Evolutionary conservation across 257 asterid genomes (phyloP), one percentile per base, ranked within the genome.

Genomic region (Nicotiana noctiflora): DNA sequence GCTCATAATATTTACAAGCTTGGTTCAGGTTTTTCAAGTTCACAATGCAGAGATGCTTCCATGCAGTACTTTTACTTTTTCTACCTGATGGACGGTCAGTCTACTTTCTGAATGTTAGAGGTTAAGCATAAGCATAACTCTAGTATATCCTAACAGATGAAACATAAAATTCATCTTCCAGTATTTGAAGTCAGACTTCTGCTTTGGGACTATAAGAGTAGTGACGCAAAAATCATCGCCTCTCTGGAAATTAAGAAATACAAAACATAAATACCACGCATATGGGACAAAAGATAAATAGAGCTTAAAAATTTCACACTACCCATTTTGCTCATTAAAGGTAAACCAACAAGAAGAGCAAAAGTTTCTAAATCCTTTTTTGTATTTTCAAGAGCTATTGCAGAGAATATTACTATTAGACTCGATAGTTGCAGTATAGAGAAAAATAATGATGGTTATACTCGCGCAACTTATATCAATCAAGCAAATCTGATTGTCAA

Each of bases 121-220:
- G 77, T 19, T 10, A 82, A 56, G 82, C 67, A 62, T 63, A 84
- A 82, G 79, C 77, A 55, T 49, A 62, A 27, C 34, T 82, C 59
- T 51, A 40, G 63, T 62, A 61, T 8, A 57, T 27, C 34, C 25
- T 18, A 4, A 53, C 52, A n/a, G 52, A 51, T 18, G 18, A 64
- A 75, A 49, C 51, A 11, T 14, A 32, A 53, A 15, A 23, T 10
- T 70, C 62, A 37, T 21, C 86, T 81, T 90, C 92, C 97, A 87
- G 97, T 89, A 83, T 95, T 97, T 52, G 99, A 93, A 81, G 99
- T 93, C 4, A n/a, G 97, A 89, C 88, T 95, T 97, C 89, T 95
- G 99, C 93, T 95, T 93, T 53, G 99, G 98, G 79, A 95, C 88
- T 81, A 93, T 92, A 84, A 95, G 97, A 25, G 94, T 90, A 10